Percentiles rank a stretch among this genome's conserved stretches.
phyloP scores from a whole-genome alignment of 768 basidiomycete genomes.

The Tricholoma hemisulphureum region DNA sequence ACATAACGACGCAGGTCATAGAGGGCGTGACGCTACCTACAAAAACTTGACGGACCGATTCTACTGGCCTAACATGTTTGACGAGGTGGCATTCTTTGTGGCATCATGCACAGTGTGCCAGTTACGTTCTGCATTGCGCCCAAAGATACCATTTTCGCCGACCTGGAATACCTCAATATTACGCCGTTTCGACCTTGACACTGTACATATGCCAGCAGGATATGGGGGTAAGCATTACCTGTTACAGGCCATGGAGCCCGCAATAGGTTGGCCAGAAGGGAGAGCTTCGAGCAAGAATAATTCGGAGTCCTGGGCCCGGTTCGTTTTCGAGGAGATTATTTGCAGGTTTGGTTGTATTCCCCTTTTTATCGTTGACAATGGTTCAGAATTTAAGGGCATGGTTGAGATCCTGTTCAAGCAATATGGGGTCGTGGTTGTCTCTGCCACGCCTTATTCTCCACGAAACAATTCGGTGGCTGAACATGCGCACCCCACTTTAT shows the following conservation, averaged over 20 bases:
- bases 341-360: slow-evolving; percentile 15
- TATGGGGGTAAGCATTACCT: slow-evolving; percentile 18
- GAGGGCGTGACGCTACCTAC: slow-evolving; percentile 27
- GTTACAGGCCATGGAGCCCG: slow-evolving; percentile 19
- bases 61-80: slow-evolving; percentile 37
- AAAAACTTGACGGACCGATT: slow-evolving; percentile 17
- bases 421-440: slow-evolving; percentile 20
- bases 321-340: slow-evolving; percentile 18
- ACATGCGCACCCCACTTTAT: slow-evolving; percentile 24
- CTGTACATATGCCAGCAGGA: slow-evolving; percentile 27
- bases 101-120: slow-evolving; percentile 34
- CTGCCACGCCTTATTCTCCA: slow-evolving; percentile 30
- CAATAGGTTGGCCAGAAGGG: slow-evolving; percentile 25
- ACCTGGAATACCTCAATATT: slow-evolving; percentile 19
- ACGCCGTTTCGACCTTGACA: slow-evolving; percentile 25
- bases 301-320: slow-evolving; percentile 22
- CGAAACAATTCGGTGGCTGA: slow-evolving; percentile 34
- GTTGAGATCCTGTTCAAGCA: slow-evolving; percentile 16
- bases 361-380: slow-evolving; percentile 11
- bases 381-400: slow-evolving; percentile 28
- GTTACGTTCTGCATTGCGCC: slow-evolving; percentile 14
- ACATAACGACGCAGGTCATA: slow-evolving; percentile 28
- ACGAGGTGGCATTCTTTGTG: slow-evolving; percentile 26
- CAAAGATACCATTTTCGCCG: slow-evolving; percentile 19
- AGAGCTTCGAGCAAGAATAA: slow-evolving; percentile 28